Conservation (phyloP, 768 basidiomycete species). For the Hygrophorus russula region DNA sequence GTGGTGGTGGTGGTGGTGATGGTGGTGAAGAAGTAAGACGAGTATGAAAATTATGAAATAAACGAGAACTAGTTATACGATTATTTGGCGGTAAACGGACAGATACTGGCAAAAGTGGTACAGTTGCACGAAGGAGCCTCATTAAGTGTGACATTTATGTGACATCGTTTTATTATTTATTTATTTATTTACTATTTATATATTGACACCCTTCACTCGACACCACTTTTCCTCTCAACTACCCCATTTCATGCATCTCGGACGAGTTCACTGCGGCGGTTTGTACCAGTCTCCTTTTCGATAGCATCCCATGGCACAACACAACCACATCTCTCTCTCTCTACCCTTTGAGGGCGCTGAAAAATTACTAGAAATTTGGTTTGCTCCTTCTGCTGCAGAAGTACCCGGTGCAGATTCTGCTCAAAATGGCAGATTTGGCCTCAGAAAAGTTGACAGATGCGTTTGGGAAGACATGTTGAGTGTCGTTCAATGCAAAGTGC, state of each 20-base stretch:
- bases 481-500: conserved; percentile 93
- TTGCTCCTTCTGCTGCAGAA: conserved; percentile 63
- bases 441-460: conserved; percentile 61
- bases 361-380: conserved; percentile 96
- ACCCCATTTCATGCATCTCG: conserved; percentile 33
- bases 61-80: conserved; percentile 25
- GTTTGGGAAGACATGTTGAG: conserved; percentile 97
- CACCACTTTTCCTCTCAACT: conserved; percentile 7
- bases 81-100: conserved; percentile 12
- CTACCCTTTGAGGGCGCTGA: conserved; percentile 87
- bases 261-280: conserved; percentile 14
- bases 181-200: conserved; percentile 2
- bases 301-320: conserved; percentile 33
- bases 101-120: conserved; percentile 36
- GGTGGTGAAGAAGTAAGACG: conserved; percentile 32
- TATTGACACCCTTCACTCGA: neutral
- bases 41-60: conserved; percentile 38
- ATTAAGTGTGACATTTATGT: conserved; percentile 25
- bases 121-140: conserved; percentile 32
- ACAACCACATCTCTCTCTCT: conserved; percentile 20
- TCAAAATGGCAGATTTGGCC: conserved; percentile 44
- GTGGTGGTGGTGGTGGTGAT: conserved; percentile 11
- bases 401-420: conserved; percentile 32
- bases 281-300: conserved; percentile 23
- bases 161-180: conserved; percentile 3